phyloP scores from a whole-genome alignment of 805 yeast genomes.

The Spathaspora hagerdaliae region DNA sequence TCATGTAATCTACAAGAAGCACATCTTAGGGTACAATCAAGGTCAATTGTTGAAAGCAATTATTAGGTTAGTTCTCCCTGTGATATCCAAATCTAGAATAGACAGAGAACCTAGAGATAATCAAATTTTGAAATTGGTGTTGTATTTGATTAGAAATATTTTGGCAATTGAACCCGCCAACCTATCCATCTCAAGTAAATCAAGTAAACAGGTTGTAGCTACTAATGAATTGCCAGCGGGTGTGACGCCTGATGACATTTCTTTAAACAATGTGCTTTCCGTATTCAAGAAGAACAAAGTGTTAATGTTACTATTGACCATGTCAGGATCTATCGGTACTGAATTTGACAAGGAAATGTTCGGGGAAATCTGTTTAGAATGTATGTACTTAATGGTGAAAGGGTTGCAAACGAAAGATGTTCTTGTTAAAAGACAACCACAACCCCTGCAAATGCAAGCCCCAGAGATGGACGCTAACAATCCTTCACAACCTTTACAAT shows the following conservation, averaged over 20 bases:
- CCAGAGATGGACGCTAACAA: neutral
- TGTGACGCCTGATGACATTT: constrained; percentile 62
- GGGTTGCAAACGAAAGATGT: constrained; percentile 46
- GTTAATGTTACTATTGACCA: constrained; percentile 64
- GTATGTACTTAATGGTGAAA: constrained; percentile 57
- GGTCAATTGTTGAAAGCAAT: constrained; percentile 69
- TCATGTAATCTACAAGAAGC: constrained; percentile 69
- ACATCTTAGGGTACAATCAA: constrained; percentile 50
- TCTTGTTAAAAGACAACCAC: constrained; percentile 10
- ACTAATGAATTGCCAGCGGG: constrained; percentile 50
- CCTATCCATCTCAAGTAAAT: constrained; percentile 43
- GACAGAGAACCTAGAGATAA: constrained; percentile 70
- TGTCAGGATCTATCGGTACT: constrained; percentile 59
- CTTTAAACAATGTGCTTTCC: constrained; percentile 51
- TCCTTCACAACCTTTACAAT: constrained; percentile 3
- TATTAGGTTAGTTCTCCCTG: constrained; percentile 62
- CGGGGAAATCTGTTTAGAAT: constrained; percentile 64
- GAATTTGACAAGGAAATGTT: constrained; percentile 62
- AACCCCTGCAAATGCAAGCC: neutral
- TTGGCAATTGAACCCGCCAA: constrained; percentile 71
- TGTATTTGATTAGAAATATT: constrained; percentile 75
- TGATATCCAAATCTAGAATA: constrained; percentile 44
- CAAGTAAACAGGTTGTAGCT: constrained; percentile 22
- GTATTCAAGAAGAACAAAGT: constrained; percentile 71
- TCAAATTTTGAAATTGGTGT: constrained; percentile 64